Evolutionary conservation across 257 asterid species (phyloP).

Genomic region (Solanum appendiculatum): DNA sequence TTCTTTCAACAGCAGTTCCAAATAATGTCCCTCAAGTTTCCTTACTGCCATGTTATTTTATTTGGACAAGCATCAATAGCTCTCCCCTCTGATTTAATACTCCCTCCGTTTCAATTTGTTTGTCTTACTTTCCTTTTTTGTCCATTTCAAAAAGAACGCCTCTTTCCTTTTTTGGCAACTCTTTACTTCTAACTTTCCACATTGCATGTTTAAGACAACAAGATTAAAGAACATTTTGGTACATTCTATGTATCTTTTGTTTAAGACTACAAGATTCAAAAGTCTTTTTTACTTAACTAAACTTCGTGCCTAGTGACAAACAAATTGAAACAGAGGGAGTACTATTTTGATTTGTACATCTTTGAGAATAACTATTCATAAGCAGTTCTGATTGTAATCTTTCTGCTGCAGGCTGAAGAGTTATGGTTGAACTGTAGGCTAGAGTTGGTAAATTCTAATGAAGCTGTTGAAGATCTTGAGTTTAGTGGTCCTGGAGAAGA

Average conservation of each 20-base stretch:
- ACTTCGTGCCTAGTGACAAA: too few relatives aligned
- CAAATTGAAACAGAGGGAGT: too few relatives aligned
- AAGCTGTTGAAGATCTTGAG: conserved; percentile 33
- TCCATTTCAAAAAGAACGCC: too few relatives aligned
- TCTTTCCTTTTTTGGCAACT: too few relatives aligned
- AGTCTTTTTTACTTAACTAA: too few relatives aligned
- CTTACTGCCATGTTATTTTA: background rate
- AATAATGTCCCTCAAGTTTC: background rate
- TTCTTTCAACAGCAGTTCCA: background rate
- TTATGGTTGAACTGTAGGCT: conserved; percentile 41
- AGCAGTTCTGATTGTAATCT: conserved; percentile 10
- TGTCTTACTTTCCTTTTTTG: too few relatives aligned
- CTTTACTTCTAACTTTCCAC: too few relatives aligned
- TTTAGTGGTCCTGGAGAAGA: conserved; percentile 9
- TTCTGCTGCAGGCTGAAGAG: conserved; percentile 56
- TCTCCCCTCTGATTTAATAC: background rate
- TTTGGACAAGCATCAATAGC: background rate
- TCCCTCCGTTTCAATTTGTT: too few relatives aligned
- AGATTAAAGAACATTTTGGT: too few relatives aligned
- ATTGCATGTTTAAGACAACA: too few relatives aligned
- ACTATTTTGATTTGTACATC: background rate
- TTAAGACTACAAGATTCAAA: too few relatives aligned
- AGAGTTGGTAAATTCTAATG: conserved; percentile 40
- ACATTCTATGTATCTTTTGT: too few relatives aligned
- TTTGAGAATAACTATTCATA: background rate